Percentiles rank a stretch among this genome's conserved stretches.
Conservation (phyloP, 2,329 filamentous ascomycete species). For the Trichoderma koningiopsis region DNA sequence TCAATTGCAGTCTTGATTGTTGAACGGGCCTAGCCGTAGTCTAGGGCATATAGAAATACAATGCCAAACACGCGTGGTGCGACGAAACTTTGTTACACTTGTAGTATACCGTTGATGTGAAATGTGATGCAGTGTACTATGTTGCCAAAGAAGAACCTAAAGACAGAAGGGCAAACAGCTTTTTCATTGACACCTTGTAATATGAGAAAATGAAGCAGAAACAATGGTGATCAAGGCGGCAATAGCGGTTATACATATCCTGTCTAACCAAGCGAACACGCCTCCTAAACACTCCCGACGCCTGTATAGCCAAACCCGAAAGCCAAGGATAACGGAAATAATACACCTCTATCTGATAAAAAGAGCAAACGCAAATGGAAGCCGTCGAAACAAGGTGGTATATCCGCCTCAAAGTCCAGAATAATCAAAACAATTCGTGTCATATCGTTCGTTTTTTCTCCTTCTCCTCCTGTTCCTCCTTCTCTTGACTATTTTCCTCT, state of each 20-base stretch:
- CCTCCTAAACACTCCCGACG: neutral
- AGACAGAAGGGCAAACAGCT: neutral
- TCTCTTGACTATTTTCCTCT: neutral
- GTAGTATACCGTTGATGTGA: neutral
- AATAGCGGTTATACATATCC: neutral
- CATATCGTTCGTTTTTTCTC: neutral
- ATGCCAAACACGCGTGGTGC: constrained; percentile 17
- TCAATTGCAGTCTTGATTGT: constrained; percentile 25
- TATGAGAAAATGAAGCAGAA: neutral
- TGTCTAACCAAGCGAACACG: neutral
- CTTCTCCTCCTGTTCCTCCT: neutral
- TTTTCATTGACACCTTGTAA: neutral
- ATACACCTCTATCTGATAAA: neutral
- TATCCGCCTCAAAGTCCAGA: neutral
- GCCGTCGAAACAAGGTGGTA: constrained; percentile 9
- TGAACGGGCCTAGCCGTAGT: constrained; percentile 42
- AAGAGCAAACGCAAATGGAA: neutral
- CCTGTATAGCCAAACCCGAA: constrained; percentile 1
- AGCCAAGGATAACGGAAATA: neutral
- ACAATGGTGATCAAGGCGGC: neutral
- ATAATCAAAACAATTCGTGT: neutral
- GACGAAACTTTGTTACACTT: neutral
- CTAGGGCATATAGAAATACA: constrained; percentile 33
- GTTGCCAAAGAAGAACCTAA: neutral
- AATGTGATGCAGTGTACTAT: neutral